Percentiles rank a stretch among this genome's conserved stretches.
These are phyloP conservation scores for Hirsutella minnesotensis DNA, from an alignment of 2,329 filamentous ascomycete genomes.

Conservation along the genomic window DNA sequence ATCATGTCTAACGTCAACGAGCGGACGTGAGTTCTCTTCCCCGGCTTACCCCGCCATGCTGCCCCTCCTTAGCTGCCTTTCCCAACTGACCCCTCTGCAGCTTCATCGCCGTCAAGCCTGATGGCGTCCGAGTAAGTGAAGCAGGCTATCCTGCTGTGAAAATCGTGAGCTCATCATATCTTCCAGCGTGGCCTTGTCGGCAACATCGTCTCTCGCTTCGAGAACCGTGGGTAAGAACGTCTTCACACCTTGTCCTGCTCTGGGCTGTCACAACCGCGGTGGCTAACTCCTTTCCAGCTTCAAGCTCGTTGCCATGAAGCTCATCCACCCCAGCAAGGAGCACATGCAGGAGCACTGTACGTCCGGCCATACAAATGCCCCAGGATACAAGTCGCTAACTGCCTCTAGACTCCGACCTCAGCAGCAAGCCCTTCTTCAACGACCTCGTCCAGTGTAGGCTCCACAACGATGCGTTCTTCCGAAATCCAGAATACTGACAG, in stretches of 20 bases:
- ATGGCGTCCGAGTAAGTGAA: constrained; percentile 83
- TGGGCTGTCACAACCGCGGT: background rate
- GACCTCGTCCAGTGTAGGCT: constrained; percentile 79
- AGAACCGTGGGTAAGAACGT: constrained; percentile 69
- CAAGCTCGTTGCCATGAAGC: constrained; percentile 98
- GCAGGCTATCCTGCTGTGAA: constrained; percentile 12
- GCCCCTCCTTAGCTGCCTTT: constrained; percentile 8
- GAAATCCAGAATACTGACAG: constrained; percentile 1
- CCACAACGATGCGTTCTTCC: background rate
- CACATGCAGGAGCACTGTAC: constrained; percentile 94
- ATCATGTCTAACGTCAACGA: constrained; percentile 55
- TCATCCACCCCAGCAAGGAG: constrained; percentile 75
- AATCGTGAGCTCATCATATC: too few species aligned
- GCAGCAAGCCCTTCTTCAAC: constrained; percentile 75
- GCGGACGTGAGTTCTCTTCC: constrained; percentile 61
- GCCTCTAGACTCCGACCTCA: constrained; percentile 65
- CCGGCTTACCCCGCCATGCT: constrained; percentile 20
- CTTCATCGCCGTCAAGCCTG: constrained; percentile 99
- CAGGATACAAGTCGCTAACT: constrained; percentile 7
- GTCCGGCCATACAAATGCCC: constrained; percentile 16
- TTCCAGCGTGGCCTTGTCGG: constrained; percentile 87
- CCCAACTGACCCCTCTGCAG: constrained; percentile 34
- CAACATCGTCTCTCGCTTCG: constrained; percentile 96
- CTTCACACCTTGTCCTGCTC: background rate
- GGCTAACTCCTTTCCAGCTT: constrained; percentile 43